Evolutionary conservation across 495 filamentous ascomycete species (phyloP).

Genomic region (Bathelium albidoporum): DNA sequence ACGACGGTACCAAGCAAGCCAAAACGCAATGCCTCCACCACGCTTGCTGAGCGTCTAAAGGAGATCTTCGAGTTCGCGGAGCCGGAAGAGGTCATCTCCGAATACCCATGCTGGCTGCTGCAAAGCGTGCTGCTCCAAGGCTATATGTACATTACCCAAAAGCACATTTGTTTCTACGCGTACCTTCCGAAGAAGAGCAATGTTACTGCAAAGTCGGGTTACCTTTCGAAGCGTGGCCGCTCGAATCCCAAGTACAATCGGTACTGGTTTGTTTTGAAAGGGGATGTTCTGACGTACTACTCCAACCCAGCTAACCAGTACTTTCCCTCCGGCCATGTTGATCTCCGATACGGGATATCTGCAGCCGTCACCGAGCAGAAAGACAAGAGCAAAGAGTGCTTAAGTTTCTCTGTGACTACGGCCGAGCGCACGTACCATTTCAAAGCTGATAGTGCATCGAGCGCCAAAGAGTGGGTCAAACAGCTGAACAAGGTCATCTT

Average conservation of each 20-base stretch:
- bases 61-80: slow-evolving; percentile 82
- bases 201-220: slow-evolving; percentile 74
- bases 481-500: slow-evolving; percentile 91
- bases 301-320: slow-evolving; percentile 73
- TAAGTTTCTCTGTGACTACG: slow-evolving; percentile 70
- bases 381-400: slow-evolving; percentile 57
- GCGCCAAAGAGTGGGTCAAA: slow-evolving; percentile 97
- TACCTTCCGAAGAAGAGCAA: slow-evolving; percentile 79
- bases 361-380: slow-evolving; percentile 60
- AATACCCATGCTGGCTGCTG: slow-evolving; percentile 90
- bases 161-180: slow-evolving; percentile 94
- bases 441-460: slow-evolving; percentile 75
- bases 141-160: slow-evolving; percentile 91
- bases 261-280: slow-evolving; percentile 95
- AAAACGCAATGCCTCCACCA: slow-evolving; percentile 27
- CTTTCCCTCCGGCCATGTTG: slow-evolving; percentile 86
- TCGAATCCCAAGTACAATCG: slow-evolving; percentile 82
- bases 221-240: slow-evolving; percentile 79
- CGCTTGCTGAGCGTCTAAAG: slow-evolving; percentile 59
- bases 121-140: slow-evolving; percentile 89
- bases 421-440: slow-evolving; percentile 79
- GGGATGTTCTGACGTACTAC: slow-evolving; percentile 92
- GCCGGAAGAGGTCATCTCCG: slow-evolving; percentile 77
- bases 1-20: slow-evolving; percentile 28
- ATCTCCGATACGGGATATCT: slow-evolving; percentile 84